A percentile compares a stretch with the other conserved stretches of the same genome.
These are phyloP conservation scores for Saraca asoca DNA, from an alignment of 331 rosid species.

Conservation along the genomic window DNA sequence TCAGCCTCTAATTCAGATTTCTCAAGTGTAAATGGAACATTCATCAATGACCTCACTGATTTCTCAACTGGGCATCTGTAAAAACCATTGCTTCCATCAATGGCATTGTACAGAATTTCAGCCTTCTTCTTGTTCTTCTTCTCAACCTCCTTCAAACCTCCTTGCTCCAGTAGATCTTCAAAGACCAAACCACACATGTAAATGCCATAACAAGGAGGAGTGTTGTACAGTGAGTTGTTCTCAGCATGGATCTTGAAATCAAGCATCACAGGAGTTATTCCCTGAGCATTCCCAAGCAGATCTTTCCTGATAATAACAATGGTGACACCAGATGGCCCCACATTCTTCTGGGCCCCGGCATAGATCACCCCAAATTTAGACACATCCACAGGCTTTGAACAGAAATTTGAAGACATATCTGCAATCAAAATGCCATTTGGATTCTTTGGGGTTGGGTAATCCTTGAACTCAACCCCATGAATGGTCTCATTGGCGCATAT, in stretches of 20 bases:
- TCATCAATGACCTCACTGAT: constrained; percentile 90
- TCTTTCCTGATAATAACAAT: constrained; percentile 80
- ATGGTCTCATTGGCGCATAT: constrained; percentile 90
- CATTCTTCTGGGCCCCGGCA: constrained; percentile 97
- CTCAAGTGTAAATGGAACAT: constrained; percentile 92
- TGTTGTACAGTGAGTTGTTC: constrained; percentile 84
- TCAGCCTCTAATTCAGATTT: constrained; percentile 80
- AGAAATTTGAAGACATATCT: constrained; percentile 95
- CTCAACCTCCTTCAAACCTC: constrained; percentile 87
- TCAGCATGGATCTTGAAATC: constrained; percentile 88
- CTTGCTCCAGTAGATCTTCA: constrained; percentile 83
- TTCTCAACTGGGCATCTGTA: constrained; percentile 81
- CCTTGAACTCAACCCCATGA: constrained; percentile 91
- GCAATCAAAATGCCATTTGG: constrained; percentile 58
- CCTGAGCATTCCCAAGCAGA: constrained; percentile 77
- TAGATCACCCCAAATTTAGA: constrained; percentile 81
- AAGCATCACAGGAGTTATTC: constrained; percentile 80
- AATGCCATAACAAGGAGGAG: constrained; percentile 89
- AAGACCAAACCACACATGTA: constrained; percentile 96
- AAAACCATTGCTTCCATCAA: constrained; percentile 81
- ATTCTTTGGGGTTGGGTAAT: constrained; percentile 64
- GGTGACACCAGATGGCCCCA: constrained; percentile 94
- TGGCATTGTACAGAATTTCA: constrained; percentile 63
- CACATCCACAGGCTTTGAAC: constrained; percentile 90
- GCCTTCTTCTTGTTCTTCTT: constrained; percentile 83